These are phyloP conservation scores for Leptographium galeiforme DNA, from an alignment of 2,329 filamentous ascomycete genomes.

Conservation along the genomic window DNA sequence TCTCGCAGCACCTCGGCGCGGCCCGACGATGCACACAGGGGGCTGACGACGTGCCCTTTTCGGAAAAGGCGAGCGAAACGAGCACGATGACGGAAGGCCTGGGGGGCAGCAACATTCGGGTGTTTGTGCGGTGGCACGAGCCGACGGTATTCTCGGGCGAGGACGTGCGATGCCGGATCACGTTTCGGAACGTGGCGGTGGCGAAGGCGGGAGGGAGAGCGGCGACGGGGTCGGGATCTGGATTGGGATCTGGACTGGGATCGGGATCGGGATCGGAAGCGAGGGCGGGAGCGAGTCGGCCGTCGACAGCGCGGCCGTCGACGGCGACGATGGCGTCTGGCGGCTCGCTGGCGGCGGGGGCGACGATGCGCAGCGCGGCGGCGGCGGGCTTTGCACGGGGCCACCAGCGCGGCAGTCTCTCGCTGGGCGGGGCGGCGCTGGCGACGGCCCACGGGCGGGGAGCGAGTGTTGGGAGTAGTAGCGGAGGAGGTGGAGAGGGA, in stretches of 20 bases:
- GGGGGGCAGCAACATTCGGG: constrained; percentile 56
- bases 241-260: no score
- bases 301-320: not conserved
- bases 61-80: not conserved
- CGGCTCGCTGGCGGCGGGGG: not conserved
- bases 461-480: no score
- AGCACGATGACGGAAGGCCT: not conserved
- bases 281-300: constrained; percentile 10
- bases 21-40: not conserved
- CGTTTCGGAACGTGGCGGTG: constrained; percentile 68
- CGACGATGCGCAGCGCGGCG: not conserved
- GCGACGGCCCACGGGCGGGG: no score
- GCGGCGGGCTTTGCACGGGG: not conserved
- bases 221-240: not conserved
- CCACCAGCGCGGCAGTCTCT: constrained; percentile 11
- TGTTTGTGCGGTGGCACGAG: constrained; percentile 90
- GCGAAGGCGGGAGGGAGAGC: constrained; percentile 11
- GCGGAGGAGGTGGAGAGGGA: no score
- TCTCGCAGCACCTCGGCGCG: not conserved
- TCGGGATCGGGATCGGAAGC: not conserved
- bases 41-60: no score
- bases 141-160: constrained; percentile 93
- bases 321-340: not conserved
- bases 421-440: constrained; percentile 9
- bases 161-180: constrained; percentile 89